Evolutionary conservation across 1,139 yeast genomes (phyloP), one percentile per base, ranked within the genome.

Genomic region (Blastobotrys ciferrii): DNA sequence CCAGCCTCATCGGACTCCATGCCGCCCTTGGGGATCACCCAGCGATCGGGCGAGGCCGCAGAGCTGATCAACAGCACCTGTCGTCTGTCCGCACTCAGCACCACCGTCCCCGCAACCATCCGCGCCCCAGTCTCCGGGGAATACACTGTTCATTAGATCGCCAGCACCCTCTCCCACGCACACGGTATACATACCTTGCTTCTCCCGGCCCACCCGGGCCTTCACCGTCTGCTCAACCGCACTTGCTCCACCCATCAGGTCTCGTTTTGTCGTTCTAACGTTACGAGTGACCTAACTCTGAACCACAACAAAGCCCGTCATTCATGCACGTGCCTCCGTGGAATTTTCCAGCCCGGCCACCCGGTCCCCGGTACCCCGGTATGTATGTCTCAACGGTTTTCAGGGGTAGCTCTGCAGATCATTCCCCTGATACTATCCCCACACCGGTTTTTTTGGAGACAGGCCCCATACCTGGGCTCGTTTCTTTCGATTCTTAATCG

Each of bases 1-100:
- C 58, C 58, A 15, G 75, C 77, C 62, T 92, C 98, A 65, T 92
- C 98, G 38, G 66, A 63, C 66, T 92, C 99, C 47, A 91, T 82
- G 0, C 99, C 99, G 30, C 99, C 99, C 62, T 92, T 94, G 2
- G 98, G 98, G 9, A 92, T 68, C 12, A 94, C 87, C 95, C 96
- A 89, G 58, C 76, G 77, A 49, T 78, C 77, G 32, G 74, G 74
- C 52, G 81, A 81, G 13, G 82, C 81, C 17, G 84, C 74, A 0
- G 96, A 85, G 56, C 85, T 79, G 35, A 92, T 80, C 81, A 92
- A 77, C 13, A 92, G 75, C 28, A 91, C 87, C 58, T 81, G 77
- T 35, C 75, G 75, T 52, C 74, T 76, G 33, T 75, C 71, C 1
- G 66, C 67, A 56, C 83, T 81, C 42, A 92, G 67, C 36, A 92